Evolutionary conservation across 176 grass and related monocot genomes (phyloP), one percentile per base, ranked within the genome.

Genomic region (Carex myosuroides): DNA sequence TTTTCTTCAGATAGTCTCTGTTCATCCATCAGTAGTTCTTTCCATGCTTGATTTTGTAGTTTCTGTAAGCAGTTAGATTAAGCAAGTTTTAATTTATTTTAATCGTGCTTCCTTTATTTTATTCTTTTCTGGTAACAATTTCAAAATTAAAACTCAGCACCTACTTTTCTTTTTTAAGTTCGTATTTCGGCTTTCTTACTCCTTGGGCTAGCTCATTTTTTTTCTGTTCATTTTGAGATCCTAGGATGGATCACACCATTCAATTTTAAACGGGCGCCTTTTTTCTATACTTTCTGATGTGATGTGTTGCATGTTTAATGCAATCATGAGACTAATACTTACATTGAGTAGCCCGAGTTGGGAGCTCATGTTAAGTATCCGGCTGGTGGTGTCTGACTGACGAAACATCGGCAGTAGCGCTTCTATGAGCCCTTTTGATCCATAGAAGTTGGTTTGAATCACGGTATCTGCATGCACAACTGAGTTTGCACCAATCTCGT

Each of bases 291-390:
- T 32, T 20, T 13, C 8, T 64, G 62, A 5, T 29, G 62, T 73
- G 0, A 26, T 46, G 11, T 50, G n/a, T 26, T 74, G 20, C 70
- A 52, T 6, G 12, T 6, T 22, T 44, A 29, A 52, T 53, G 48
- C 72, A 55, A 77, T 77, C 8, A 84, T 39, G 1, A 22, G 72
- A 54, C 62, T 46, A 87, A 26, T 32, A 35, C 92, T 94, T 87
- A 94, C 95, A 22, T 92, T 94, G 32, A 97, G 95, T 81, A 97
- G 89, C 57, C 95, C 95, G 10, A 97, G 95, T 75, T 94, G 95
- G 2, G 95, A 97, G 86, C 95, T 94, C 79, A 97, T 91, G 87
- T 97, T 97, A 8, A 97, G 92, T 79, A 97, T 91, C 71, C 92
- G 63, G 70, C 94, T 94, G 57, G 48, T 83, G 37, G 84, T 42